Evolutionary conservation across 1,284 basidiomycete genomes (phyloP), one percentile per base, ranked within the genome.

Genomic region (Puccinia horiana): DNA sequence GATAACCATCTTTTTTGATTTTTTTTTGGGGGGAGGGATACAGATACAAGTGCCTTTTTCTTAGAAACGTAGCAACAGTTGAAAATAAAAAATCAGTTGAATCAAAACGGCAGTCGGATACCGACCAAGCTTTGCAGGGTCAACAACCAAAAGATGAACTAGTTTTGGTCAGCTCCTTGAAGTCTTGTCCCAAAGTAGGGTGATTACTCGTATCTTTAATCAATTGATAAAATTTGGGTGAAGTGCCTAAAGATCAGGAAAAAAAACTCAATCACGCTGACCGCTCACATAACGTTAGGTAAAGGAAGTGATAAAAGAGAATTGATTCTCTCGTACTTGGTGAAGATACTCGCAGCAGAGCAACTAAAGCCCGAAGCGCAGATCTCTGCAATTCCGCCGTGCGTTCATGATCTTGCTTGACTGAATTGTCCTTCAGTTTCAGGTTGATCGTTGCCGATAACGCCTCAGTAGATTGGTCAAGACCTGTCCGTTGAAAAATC

Each of bases 391-490:
- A 89, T 88, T 98, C 96, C 35, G 93, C 93, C 1, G 94, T 93
- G 47, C 96, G 92, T 88, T 99, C 96, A 73, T 98, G 88, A 85
- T 99, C 96, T 88, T 98, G 96, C 88, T 98, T 98, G 83, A 98
- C 95, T 14, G 92, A 92, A 11, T 92, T 90, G 29, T 96, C 96
- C 87, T 96, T 95, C 91, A 87, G 83, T 83, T 87, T 88, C 63
- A 86, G 85, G 63, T 86, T 85, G 49, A 98, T 94, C 54, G 94
- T 94, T 86, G 91, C 91, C 85, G 93, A 92, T 84, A 99, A 90
- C 37, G 91, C 90, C 3, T 92, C 92, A 0, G 93, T 92, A 14
- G 93, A 90, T 82, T 96, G 94, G 85, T 98, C 95, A 74, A 99
- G 89, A 42, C 93, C 91, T 85, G 2, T 77, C 37, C 75, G 29